A percentile compares a stretch with the other conserved stretches of the same genome.
phyloP scores from a whole-genome alignment of 345 rosid genomes.

The Erodium maritimum region DNA sequence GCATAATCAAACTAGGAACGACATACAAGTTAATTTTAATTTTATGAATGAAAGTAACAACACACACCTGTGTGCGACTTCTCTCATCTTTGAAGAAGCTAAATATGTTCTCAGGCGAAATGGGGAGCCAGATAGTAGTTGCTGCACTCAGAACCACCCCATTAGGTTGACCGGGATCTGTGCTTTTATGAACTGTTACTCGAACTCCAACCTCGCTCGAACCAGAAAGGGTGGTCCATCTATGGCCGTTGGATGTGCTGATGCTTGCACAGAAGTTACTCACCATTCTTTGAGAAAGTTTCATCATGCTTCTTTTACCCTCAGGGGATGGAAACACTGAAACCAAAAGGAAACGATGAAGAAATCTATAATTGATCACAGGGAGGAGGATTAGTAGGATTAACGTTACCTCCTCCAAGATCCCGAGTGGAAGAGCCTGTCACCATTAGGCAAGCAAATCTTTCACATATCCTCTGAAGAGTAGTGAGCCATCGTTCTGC shows the following conservation, averaged over 20 bases:
- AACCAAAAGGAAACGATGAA: constrained; percentile 7
- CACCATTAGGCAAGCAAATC: constrained; percentile 67
- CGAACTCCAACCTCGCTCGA: constrained; percentile 62
- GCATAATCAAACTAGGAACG: no score
- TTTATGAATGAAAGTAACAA: not conserved
- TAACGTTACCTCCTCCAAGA: constrained; percentile 58
- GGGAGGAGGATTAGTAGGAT: not conserved
- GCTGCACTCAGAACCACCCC: constrained; percentile 92
- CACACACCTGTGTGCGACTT: constrained; percentile 78
- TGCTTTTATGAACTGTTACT: constrained; percentile 65
- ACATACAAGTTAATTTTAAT: not conserved
- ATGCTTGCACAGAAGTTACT: constrained; percentile 70
- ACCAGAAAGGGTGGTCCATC: constrained; percentile 58
- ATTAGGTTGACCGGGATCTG: constrained; percentile 62
- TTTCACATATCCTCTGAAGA: constrained; percentile 77
- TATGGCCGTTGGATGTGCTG: constrained; percentile 61
- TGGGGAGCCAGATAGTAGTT: constrained; percentile 85
- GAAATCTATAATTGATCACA: no score
- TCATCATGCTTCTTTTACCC: constrained; percentile 95
- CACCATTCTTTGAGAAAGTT: constrained; percentile 87
- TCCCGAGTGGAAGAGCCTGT: constrained; percentile 56
- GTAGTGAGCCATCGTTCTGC: constrained; percentile 80
- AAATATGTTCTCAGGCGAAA: constrained; percentile 62
- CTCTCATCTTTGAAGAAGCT: constrained; percentile 85
- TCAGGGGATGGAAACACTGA: constrained; percentile 74